Base-by-base conservation (phyloP, 768 basidiomycete genomes). In the Rhodocollybia butyracea region DNA sequence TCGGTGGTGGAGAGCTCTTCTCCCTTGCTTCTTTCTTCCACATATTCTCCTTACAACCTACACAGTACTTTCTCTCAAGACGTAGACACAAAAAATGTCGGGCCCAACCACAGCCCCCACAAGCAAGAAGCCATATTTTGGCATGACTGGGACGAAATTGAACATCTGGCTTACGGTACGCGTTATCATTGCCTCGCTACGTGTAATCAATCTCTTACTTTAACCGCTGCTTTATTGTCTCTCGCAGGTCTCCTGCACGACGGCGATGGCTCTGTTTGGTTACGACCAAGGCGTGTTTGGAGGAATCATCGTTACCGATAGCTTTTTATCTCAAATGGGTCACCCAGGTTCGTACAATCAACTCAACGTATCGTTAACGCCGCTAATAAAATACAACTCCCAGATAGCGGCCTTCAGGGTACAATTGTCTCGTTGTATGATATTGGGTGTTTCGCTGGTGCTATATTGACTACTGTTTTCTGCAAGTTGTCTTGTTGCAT, bases 261-360 rank as follows among this genome's bases (percentile, higher is more conserved):
- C 78, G 10, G 78, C 77, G 7, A 80, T 80, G 79, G 74, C 75
- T 2, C 68, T 80, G 1, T 80, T 79, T 57, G 79, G 78, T 77
- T 79, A 80, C 62, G 77, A 80, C 61, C 79, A 79, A 54, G 79
- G 77, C n/a, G 77, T 80, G 19, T 80, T 78, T 58, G 79, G 79
- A 22, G 77, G 77, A 0, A 78, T 78, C 53, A 79, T 80, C 51
- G 74, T 80, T 48, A 79, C 79, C 5, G 68, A 69, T 24, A 65
- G 73, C 58, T 79, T 80, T 60, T 61, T 79, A 54, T 59, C 76
- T 12, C 75, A 71, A 8, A 78, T 79, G 77, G 77, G 77, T 2
- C 73, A 78, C 62, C 78, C 77, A 36, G 53, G 53, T 54, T 12
- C 21, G 41, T 46, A 7, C n/a, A 5, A n/a, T 27, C 19, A 19